Evolutionary conservation across 371 early-diverging fungal genomes (phyloP), one percentile per base, ranked within the genome.

Genomic region (Hamiltosporidium tvaerminnensis): DNA sequence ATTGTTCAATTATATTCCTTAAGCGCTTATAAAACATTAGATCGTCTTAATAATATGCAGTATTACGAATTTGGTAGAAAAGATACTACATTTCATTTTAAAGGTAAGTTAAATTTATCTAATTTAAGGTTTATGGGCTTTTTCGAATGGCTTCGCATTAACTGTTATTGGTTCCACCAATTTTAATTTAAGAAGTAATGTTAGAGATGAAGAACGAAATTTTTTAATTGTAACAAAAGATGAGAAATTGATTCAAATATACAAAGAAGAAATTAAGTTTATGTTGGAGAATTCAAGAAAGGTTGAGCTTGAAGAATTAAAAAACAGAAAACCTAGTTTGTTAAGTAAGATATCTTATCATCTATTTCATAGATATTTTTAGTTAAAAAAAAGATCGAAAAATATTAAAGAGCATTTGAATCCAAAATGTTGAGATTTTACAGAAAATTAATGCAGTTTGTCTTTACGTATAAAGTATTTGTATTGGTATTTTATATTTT

Each of bases 161-260:
- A 64, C 67, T 0, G 49, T 73, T 2, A 50, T 73, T 31, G 73
- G 73, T 31, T 69, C 70, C 10, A 53, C 67, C 1, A 73, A 69
- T 57, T 73, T 63, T 53, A 73, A 73, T 49, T 47, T 54, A 34
- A 53, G 73, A 64, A 69, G 70, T 52, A 53, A 3, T 31, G 48
- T 53, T n/a, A 38, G 57, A 48, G 73, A 73, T 41, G 55, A 59
- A n/a, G 73, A 73, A 49, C 36, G n/a, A 38, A 69, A 61, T 33
- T 73, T 60, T 49, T 23, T 71, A 23, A 50, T 73, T 39, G 30
- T 60, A n/a, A 61, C 61, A 38, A 44, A 7, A 7, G 44, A 44
- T 14, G 44, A 44, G 14, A 44, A 44, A 7, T 5, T 14, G 14
- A 7, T 44, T 14, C 5, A 7, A 5, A 14, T 5, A 7, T 44